These are phyloP conservation scores for Hypoxylon fuscum DNA, from an alignment of 495 filamentous ascomycete genomes.

Conservation along the genomic window DNA sequence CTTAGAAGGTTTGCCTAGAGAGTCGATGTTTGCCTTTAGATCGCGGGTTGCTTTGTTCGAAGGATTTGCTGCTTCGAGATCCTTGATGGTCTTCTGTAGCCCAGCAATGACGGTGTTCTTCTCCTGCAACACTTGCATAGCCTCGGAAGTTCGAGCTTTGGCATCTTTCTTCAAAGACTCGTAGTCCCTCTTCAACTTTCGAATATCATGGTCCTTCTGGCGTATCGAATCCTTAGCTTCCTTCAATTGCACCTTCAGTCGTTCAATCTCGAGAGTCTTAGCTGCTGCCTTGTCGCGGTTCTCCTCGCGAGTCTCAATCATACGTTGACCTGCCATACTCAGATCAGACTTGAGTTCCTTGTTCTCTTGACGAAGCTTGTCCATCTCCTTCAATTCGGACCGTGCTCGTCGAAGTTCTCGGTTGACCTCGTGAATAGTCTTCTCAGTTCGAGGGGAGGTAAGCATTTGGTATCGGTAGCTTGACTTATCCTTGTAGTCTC, in stretches of 20 bases:
- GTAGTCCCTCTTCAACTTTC: constrained; percentile 59
- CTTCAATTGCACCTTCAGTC: constrained; percentile 54
- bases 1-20: constrained; percentile 37
- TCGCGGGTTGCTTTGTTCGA: constrained; percentile 31
- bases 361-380: constrained; percentile 58
- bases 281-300: constrained; percentile 53
- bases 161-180: constrained; percentile 69
- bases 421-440: constrained; percentile 55
- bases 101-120: constrained; percentile 72
- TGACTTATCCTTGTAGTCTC: constrained; percentile 52
- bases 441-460: constrained; percentile 56
- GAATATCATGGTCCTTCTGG: constrained; percentile 61
- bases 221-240: constrained; percentile 51
- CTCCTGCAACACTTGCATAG: constrained; percentile 66
- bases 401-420: constrained; percentile 58
- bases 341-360: constrained; percentile 56
- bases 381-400: constrained; percentile 59
- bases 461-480: constrained; percentile 34
- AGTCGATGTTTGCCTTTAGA: constrained; percentile 37
- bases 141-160: constrained; percentile 62
- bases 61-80: constrained; percentile 23
- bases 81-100: constrained; percentile 45
- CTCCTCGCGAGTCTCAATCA: constrained; percentile 53
- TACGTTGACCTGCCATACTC: constrained; percentile 55
- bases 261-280: constrained; percentile 49